A percentile compares a stretch with the other conserved stretches of the same genome.
Conservation (phyloP, 2,329 filamentous ascomycete genomes). For the Fusarium avenaceum region DNA sequence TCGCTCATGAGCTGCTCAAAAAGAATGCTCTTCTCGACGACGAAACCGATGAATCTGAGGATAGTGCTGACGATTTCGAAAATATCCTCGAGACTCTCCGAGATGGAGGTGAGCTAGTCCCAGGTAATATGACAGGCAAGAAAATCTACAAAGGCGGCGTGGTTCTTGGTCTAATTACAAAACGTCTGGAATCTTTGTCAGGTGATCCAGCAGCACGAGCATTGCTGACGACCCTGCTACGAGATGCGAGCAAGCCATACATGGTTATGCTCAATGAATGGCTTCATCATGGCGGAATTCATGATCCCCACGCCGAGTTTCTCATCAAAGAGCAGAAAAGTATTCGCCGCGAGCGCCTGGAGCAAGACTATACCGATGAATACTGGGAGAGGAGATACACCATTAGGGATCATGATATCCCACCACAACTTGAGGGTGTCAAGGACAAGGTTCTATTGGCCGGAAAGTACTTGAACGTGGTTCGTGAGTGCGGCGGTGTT, state of each 20-base stretch:
- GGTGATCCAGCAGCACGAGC: constrained; percentile 90
- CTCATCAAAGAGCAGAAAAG: constrained; percentile 96
- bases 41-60: constrained; percentile 77
- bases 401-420: constrained; percentile 89
- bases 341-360: constrained; percentile 88
- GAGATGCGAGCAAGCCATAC: constrained; percentile 92
- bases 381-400: constrained; percentile 99
- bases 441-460: constrained; percentile 95
- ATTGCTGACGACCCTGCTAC: constrained; percentile 83
- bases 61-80: constrained; percentile 87
- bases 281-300: constrained; percentile 95
- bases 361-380: constrained; percentile 98
- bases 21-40: constrained; percentile 90
- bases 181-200: constrained; percentile 87
- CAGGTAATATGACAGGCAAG: constrained; percentile 84
- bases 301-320: constrained; percentile 94
- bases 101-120: constrained; percentile 85
- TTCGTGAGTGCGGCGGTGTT: constrained; percentile 95
- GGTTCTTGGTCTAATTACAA: constrained; percentile 89
- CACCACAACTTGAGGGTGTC: constrained; percentile 89
- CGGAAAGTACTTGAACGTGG: constrained; percentile 97
- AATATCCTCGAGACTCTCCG: constrained; percentile 91
- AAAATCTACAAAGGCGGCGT: constrained; percentile 98
- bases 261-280: constrained; percentile 99
- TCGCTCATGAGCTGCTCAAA: constrained; percentile 89